Conservation (phyloP, 2,329 filamentous ascomycete genomes). For the Fusarium beomiforme region DNA sequence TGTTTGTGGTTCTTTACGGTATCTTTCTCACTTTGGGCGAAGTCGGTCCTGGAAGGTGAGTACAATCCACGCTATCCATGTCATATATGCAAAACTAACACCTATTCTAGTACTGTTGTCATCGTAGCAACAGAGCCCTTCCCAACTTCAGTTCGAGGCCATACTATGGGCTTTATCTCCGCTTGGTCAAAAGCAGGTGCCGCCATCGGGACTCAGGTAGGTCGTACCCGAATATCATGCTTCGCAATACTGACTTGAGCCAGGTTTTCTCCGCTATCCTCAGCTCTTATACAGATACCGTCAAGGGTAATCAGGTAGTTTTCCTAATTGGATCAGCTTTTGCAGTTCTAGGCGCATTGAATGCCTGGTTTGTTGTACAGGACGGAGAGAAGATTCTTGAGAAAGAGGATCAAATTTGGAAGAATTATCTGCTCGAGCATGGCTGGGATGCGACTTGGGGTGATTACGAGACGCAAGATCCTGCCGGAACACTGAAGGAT, state of each 20-base stretch:
- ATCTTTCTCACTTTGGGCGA: not conserved
- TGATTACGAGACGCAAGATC: not conserved
- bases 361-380: slow-evolving; percentile 6
- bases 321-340: not conserved
- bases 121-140: slow-evolving; percentile 8
- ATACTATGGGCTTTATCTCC: not conserved
- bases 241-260: accelerated
- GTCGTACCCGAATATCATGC: accelerated
- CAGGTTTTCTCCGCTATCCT: slow-evolving; percentile 3
- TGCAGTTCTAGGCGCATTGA: not conserved
- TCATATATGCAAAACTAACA: not conserved
- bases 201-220: slow-evolving; percentile 3
- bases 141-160: slow-evolving; percentile 1
- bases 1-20: not conserved
- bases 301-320: not conserved
- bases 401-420: slow-evolving; percentile 11
- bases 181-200: slow-evolving; percentile 8
- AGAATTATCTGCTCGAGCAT: not conserved
- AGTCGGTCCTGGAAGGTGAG: not conserved
- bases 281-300: not conserved
- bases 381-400: not conserved
- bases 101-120: not conserved
- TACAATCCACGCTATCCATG: accelerated
- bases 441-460: slow-evolving; percentile 4
- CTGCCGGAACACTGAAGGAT: not conserved